These are phyloP conservation scores for Neofusicoccum cordaticola DNA, from an alignment of 2,329 filamentous ascomycete species.

Conservation along the genomic window DNA sequence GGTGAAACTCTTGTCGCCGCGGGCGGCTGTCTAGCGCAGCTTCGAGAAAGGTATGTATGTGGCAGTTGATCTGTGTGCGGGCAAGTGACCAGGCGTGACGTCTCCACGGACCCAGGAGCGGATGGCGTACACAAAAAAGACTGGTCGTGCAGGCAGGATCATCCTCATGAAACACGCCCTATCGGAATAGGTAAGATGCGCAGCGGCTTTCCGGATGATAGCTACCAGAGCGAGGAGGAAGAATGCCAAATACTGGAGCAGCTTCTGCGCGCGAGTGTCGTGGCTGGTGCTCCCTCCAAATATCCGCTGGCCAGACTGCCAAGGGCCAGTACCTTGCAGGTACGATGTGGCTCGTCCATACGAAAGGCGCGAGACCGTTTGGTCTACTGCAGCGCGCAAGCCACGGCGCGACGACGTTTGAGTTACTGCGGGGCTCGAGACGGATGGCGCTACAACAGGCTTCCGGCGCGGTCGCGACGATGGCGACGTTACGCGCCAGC, in stretches of 20 bases:
- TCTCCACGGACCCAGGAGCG: neutral
- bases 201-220: neutral
- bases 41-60: neutral
- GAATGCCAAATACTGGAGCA: neutral
- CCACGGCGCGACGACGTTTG: constrained; percentile 3
- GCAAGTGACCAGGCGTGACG: neutral
- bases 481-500: neutral
- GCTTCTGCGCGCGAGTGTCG: neutral
- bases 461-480: neutral
- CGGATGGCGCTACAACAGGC: neutral
- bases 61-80: constrained; percentile 6
- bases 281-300: constrained; percentile 9
- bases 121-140: neutral
- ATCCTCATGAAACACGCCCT: constrained; percentile 2
- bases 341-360: constrained; percentile 10
- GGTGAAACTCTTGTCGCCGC: constrained; percentile 11
- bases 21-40: neutral
- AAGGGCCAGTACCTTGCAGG: constrained; percentile 4
- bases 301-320: neutral
- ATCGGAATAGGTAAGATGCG: neutral
- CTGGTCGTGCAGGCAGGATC: neutral
- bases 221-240: neutral
- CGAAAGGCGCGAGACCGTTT: constrained; percentile 6
- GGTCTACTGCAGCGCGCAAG: neutral
- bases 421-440: neutral